Evolutionary conservation across 129 eudicot species (phyloP).

Genomic region (Sambucus nigra): DNA sequence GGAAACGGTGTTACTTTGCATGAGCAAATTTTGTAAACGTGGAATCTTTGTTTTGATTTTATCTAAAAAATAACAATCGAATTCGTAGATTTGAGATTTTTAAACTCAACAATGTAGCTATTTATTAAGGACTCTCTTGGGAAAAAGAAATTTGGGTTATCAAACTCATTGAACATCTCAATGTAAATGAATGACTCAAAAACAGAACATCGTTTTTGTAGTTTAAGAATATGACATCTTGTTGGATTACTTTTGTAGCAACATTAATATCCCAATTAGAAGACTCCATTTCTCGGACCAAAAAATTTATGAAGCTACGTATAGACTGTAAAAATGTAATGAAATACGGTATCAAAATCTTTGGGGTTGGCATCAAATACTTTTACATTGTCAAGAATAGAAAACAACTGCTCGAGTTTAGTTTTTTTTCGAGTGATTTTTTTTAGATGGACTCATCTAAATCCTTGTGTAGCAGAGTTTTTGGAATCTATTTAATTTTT

Average conservation of each 20-base stretch:
- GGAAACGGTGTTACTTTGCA: no score
- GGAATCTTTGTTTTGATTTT: slow-evolving; percentile 32
- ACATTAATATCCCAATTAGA: slow-evolving; percentile 73
- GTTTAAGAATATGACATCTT: slow-evolving; percentile 25
- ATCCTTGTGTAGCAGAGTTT: slow-evolving; percentile 12
- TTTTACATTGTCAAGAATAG: slow-evolving; percentile 36
- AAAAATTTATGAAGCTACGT: slow-evolving; percentile 49
- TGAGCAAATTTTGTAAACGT: slow-evolving; percentile 52
- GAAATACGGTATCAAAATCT: slow-evolving; percentile 52
- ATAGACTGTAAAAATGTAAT: slow-evolving; percentile 47
- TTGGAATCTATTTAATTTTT: no score
- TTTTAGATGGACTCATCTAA: slow-evolving; percentile 16
- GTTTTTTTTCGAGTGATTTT: slow-evolving; percentile 46
- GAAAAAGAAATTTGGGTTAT: slow-evolving; percentile 13
- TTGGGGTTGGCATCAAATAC: slow-evolving; percentile 28
- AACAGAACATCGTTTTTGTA: slow-evolving; percentile 45
- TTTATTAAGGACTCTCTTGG: slow-evolving; percentile 17
- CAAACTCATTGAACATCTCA: slow-evolving; percentile 61
- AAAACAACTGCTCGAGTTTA: slow-evolving; percentile 58
- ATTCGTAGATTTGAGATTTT: slow-evolving; percentile 31
- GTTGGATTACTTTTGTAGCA: slow-evolving; percentile 54
- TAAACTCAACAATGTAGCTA: slow-evolving; percentile 36
- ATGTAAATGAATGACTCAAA: slow-evolving; percentile 64
- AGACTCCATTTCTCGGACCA: slow-evolving; percentile 63
- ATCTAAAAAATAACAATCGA: slow-evolving; percentile 28